These are phyloP conservation scores for Cryptosporidium parvum DNA, from an alignment of 169 alveolate genomes.

Conservation along the genomic window DNA sequence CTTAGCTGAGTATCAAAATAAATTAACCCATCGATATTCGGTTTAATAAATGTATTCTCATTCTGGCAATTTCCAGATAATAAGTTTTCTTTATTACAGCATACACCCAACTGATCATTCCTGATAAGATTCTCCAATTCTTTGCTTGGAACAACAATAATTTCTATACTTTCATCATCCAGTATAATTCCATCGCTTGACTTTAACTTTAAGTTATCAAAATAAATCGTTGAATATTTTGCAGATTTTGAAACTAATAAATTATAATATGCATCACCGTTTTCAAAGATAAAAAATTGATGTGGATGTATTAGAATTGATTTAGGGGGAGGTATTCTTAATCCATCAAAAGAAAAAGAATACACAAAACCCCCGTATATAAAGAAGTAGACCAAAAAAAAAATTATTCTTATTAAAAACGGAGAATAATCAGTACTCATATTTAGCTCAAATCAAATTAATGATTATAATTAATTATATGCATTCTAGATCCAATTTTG, in stretches of 20 bases:
- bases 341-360: conserved; percentile 10
- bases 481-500: conserved; percentile 23
- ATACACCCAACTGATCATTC: background rate
- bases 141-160: conserved; percentile 29
- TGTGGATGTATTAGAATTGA: conserved; percentile 26
- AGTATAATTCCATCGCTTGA: background rate
- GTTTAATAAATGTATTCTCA: conserved; percentile 38
- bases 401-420: background rate
- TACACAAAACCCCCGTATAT: background rate
- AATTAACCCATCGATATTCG: conserved; percentile 13
- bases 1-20: background rate
- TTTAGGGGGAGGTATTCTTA: conserved; percentile 44
- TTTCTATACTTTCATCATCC: conserved; percentile 23
- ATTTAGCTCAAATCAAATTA: background rate
- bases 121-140: conserved; percentile 6
- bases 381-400: background rate
- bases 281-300: conserved; percentile 32
- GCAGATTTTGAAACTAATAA: background rate
- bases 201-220: background rate
- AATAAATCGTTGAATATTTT: conserved; percentile 9
- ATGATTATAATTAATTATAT: background rate
- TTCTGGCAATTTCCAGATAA: conserved; percentile 3
- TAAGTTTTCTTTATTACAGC: conserved; percentile 50
- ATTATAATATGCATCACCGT: background rate
- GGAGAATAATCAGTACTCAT: background rate